Evolutionary conservation across 768 basidiomycete species (phyloP).

Genomic region (Amanita polypyramis): DNA sequence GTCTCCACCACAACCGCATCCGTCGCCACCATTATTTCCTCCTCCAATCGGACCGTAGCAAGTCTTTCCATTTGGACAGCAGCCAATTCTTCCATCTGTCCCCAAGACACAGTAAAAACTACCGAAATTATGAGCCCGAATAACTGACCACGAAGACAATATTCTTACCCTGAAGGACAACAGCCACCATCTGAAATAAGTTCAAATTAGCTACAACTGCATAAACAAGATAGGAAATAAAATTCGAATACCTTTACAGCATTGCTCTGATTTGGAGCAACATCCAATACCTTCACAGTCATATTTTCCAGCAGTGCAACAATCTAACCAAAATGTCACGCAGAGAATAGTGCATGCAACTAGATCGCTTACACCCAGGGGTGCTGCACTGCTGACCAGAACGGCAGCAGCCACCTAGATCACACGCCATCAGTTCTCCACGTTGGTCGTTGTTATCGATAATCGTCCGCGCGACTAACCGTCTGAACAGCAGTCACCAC

Average conservation of each 20-base stretch:
- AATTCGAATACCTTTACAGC: neutral
- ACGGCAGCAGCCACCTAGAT: neutral
- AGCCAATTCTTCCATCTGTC: neutral
- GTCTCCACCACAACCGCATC: neutral
- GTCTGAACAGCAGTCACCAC: neutral
- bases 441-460: neutral
- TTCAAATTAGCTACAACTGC: neutral
- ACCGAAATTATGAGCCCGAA: neutral
- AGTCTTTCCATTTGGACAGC: slow-evolving; percentile 1
- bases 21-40: neutral
- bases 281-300: neutral
- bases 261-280: neutral
- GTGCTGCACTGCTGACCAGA: neutral
- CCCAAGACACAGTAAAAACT: slow-evolving; percentile 1
- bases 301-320: neutral
- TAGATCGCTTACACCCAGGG: neutral
- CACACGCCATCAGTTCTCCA: neutral
- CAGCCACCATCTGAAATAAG: neutral
- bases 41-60: slow-evolving; percentile 4
- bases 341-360: neutral
- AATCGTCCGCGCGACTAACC: neutral
- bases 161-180: neutral
- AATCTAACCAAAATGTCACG: neutral
- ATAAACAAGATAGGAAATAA: too few species aligned
- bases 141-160: neutral